Base-by-base conservation (phyloP, 2,329 filamentous ascomycete species). In the Trichoderma breve region DNA sequence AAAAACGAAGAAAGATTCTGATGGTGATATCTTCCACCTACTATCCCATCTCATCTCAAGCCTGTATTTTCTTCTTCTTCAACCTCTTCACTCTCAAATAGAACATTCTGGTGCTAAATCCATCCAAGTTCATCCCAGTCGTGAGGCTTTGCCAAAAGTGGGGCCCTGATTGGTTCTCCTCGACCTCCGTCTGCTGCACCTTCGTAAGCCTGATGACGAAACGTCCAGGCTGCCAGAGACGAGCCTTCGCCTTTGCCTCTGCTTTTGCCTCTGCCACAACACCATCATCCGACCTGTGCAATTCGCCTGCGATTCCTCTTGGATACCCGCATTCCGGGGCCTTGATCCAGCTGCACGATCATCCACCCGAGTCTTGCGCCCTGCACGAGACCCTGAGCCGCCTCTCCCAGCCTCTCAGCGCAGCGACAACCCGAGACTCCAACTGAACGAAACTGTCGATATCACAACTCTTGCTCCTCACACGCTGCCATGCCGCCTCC, bases 401-500 rank as follows among this genome's bases (percentile, higher is more conserved):
- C 43, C 53, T n/a, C 62, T 39, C 47, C 28, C 21, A 43, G 30
- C 30, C 34, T 43, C 43, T 15, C 65, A 18, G 53, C 57, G 66
- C 57, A 53, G 57, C 66, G 39, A 70, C 39, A 61, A 26, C 14
- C 57, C 66, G 28, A 61, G 34, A 60, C 7, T 36, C 18, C 12
- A 26, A n/a, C 30, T 57, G n/a, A n/a, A 39, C 43, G 39, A 4
- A 24, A 12, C n/a, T 3, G 14, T 39, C 14, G 47, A 65, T 21
- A 30, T 47, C 65, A 18, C 28, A 43, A 62, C 55, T 70, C 39
- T 36, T 30, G 66, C 18, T 51, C 64, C 43, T 47, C 65, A 21
- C 18, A 24, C 55, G 12, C 34, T 61, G 60, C 47, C 58, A 51
- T 61, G 82, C 82, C 81, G 67, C 90, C 91, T 73, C 92, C 92